phyloP scores from a whole-genome alignment of 768 basidiomycete genomes.

The Auricularia heimuer region DNA sequence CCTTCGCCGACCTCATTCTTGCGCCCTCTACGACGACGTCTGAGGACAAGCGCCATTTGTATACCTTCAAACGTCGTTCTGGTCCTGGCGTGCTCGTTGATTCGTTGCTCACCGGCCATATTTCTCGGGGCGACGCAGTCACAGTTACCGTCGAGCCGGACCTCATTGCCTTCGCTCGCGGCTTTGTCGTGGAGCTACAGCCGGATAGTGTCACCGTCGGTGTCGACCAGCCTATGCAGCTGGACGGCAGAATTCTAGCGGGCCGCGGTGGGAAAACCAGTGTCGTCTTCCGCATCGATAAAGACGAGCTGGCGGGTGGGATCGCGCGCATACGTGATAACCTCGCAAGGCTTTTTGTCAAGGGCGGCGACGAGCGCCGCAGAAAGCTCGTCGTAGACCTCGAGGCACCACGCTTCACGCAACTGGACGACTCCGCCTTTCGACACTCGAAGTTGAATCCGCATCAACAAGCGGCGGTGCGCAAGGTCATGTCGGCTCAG shows the following conservation, averaged over 20 bases:
- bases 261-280: conserved; percentile 12
- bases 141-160: conserved; percentile 81
- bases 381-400: conserved; percentile 79
- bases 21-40: conserved; percentile 22
- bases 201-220: conserved; percentile 60
- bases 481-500: conserved; percentile 61
- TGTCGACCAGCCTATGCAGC: conserved; percentile 68
- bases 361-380: conserved; percentile 56
- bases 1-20: conserved; percentile 73
- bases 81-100: conserved; percentile 19
- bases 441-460: conserved; percentile 45
- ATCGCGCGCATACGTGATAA: conserved; percentile 87
- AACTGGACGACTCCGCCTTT: conserved; percentile 12
- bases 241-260: conserved; percentile 35
- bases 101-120: conserved; percentile 65
- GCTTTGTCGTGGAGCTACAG: conserved; percentile 68
- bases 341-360: conserved; percentile 80
- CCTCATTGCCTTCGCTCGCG: conserved; percentile 73
- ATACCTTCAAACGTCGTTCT: conserved; percentile 41
- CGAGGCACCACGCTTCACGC: conserved; percentile 51
- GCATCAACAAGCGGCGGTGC: conserved; percentile 63
- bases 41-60: conserved; percentile 44
- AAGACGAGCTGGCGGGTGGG: conserved; percentile 80
- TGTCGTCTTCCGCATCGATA: conserved; percentile 77
- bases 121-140: conserved; percentile 72